Base-by-base conservation (phyloP, 2,329 filamentous ascomycete species). In the Fusarium acutatum region DNA sequence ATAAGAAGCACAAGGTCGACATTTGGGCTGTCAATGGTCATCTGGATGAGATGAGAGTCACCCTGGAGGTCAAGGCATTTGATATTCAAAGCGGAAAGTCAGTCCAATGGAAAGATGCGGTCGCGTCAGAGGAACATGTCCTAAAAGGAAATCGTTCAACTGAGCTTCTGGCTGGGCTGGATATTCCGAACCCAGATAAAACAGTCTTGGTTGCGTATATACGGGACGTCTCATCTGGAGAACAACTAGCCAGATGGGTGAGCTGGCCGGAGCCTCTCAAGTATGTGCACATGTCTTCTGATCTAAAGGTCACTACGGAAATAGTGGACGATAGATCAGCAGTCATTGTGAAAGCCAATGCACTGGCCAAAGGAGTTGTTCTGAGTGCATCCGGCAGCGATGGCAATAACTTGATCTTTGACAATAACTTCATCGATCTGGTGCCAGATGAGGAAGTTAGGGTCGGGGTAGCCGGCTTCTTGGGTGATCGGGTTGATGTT, bases 261-360 rank as follows among this genome's bases (percentile, higher is more conserved):
- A 67, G 63, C 54, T 67, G 65, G 65, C 65, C 63, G 0, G 63
- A 67, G 6, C 63, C 65, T 1, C 46, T 67, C 0, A 67, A 67
- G 6, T 67, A 47, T 5, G 22, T 67, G 1, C 53, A 40, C 3
- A 52, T 67, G 13, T 61, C 63, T 11, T 3, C 40, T 2, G 24
- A 53, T 8, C n/a, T 67, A 0, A 14, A 67, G 5, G 14, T 67
- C 2, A 38, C 35, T 0, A 17, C 46, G 0, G 13, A 38, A 9
- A 1, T 37, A 2, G 54, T 67, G 5, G 40, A 47, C 0, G 24
- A 10, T 22, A 26, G 35, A 11, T 28, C 35, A 8, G 56, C 40
- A 3, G 40, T 67, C 1, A 12, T 62, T 3, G 3, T 67, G 0
- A 24, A 14, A 1, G 11, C 65, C 0, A 62, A 61, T 20, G 40